Evolutionary conservation across 108 stramenopile genomes (phyloP), one percentile per base, ranked within the genome.

Genomic region (Chaetoceros muelleri): DNA sequence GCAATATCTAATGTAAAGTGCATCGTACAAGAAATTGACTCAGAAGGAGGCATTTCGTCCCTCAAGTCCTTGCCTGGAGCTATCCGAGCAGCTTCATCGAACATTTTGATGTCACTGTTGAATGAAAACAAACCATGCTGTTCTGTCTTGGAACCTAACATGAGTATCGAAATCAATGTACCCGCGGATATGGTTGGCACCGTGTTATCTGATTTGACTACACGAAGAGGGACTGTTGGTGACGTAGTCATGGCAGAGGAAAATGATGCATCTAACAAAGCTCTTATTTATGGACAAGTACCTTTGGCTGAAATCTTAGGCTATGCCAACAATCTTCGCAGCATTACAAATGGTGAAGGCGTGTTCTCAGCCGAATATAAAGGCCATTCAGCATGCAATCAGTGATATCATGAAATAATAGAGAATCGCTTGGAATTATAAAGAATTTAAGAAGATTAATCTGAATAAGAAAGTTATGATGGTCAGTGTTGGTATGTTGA

Each of bases 241-340:
- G 87, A 90, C 68, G 85, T 94, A n/a, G 31, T 73, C 40, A 60
- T 74, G 30, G 82, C 80, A 54, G 77, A 81, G 0, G 69, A 64
- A 17, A 57, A 58, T 53, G 31, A 47, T 27, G 62, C 24, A 2
- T 55, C 74, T 31, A 28, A 66, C 29, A 90, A 87, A 57, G 79
- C 87, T 19, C 58, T 85, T 57, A 62, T 94, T 21, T 69, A 72
- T 21, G 92, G 87, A 1, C 81, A 87, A 21, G 92, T 94, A 20
- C 92, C 92, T 1, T 53, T 94, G 45, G 71, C 75, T 24, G 87
- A 85, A 57, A 94, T 94, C 68, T 49, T 94, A 0, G 92, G 92
- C 18, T 94, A 94, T 70, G 83, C 87, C 44, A 90, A 72, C 64
- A 72, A 70, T 53, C 73, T 94, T 21, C 57, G 92, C 44, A 85